Percentiles rank a stretch among this genome's conserved stretches.
These are phyloP conservation scores for Baorangia bicolor DNA, from an alignment of 768 basidiomycete genomes.

Conservation along the genomic window DNA sequence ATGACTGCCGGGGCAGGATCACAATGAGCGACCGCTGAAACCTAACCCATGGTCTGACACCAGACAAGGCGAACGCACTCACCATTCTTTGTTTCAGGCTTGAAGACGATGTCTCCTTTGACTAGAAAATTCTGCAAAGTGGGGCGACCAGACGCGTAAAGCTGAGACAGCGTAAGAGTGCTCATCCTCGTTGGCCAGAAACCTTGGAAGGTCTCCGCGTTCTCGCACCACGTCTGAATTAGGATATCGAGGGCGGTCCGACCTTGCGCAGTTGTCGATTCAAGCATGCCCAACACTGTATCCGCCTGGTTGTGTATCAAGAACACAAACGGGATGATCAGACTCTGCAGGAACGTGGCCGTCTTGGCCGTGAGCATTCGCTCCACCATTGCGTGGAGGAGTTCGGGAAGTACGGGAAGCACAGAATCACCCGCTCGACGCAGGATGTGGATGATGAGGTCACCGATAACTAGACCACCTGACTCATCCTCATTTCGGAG, in stretches of 20 bases:
- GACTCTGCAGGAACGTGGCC: slow-evolving; percentile 88
- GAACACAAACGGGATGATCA: slow-evolving; percentile 93
- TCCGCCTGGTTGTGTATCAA: slow-evolving; percentile 85
- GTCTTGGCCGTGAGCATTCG: slow-evolving; percentile 86
- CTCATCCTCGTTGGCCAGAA: slow-evolving; percentile 91
- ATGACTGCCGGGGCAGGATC: slow-evolving; percentile 60
- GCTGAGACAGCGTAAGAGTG: slow-evolving; percentile 73
- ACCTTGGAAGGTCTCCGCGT: slow-evolving; percentile 91
- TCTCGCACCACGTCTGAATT: slow-evolving; percentile 93
- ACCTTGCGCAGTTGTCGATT: slow-evolving; percentile 58
- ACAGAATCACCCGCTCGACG: slow-evolving; percentile 79
- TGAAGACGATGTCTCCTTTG: slow-evolving; percentile 90
- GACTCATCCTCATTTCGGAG: slow-evolving; percentile 84
- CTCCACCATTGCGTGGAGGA: slow-evolving; percentile 79
- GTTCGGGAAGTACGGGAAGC: slow-evolving; percentile 80
- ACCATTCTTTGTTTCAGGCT: slow-evolving; percentile 79
- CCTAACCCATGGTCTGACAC: slow-evolving; percentile 3
- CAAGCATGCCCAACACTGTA: slow-evolving; percentile 73
- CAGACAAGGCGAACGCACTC: slow-evolving; percentile 33
- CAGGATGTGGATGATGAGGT: slow-evolving; percentile 90
- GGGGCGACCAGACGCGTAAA: slow-evolving; percentile 66
- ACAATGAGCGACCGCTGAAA: slow-evolving; percentile 22
- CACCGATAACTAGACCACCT: slow-evolving; percentile 90
- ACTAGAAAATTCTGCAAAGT: slow-evolving; percentile 69
- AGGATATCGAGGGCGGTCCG: slow-evolving; percentile 79